These are phyloP conservation scores for Penicillium macrosclerotiorum DNA, from an alignment of 495 filamentous ascomycete species.

Conservation along the genomic window DNA sequence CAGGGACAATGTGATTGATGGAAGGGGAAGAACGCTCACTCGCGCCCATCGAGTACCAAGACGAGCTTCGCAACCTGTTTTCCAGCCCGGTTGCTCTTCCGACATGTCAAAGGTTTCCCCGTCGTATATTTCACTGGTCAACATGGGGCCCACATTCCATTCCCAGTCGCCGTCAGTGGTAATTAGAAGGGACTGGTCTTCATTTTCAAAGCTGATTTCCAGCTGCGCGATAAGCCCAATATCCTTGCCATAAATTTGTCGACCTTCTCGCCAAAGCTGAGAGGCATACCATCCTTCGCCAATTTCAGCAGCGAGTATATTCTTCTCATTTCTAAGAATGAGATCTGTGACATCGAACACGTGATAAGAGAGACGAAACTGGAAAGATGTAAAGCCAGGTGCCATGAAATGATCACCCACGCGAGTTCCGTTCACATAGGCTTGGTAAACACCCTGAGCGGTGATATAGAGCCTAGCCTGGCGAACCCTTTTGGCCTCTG, in stretches of 20 bases:
- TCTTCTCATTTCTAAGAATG: conserved; percentile 26
- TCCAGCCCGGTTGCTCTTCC: conserved; percentile 17
- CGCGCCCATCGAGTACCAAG: conserved; percentile 1
- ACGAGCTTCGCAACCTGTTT: neutral
- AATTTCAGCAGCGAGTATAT: conserved; percentile 44
- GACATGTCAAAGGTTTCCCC: conserved; percentile 47
- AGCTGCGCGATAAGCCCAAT: conserved; percentile 42
- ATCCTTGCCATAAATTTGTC: conserved; percentile 39
- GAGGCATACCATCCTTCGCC: conserved; percentile 54
- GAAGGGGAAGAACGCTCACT: conserved; percentile 15
- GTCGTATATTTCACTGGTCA: conserved; percentile 49
- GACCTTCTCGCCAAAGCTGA: conserved; percentile 32
- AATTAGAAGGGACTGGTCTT: conserved; percentile 15
- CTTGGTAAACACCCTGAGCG: conserved; percentile 7
- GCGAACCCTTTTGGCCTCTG: neutral
- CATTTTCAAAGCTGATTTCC: conserved; percentile 23
- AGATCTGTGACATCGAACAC: conserved; percentile 47
- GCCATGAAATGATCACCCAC: conserved; percentile 14
- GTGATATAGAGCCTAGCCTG: conserved; percentile 11
- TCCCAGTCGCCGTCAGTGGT: conserved; percentile 27
- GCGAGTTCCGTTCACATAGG: conserved; percentile 7
- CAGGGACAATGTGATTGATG: conserved; percentile 24
- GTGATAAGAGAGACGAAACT: conserved; percentile 32
- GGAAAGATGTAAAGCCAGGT: conserved; percentile 43
- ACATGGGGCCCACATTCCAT: conserved; percentile 19